Evolutionary conservation across 352 stramenopile species (phyloP).

Genomic region (Phytophthora colocasiae): DNA sequence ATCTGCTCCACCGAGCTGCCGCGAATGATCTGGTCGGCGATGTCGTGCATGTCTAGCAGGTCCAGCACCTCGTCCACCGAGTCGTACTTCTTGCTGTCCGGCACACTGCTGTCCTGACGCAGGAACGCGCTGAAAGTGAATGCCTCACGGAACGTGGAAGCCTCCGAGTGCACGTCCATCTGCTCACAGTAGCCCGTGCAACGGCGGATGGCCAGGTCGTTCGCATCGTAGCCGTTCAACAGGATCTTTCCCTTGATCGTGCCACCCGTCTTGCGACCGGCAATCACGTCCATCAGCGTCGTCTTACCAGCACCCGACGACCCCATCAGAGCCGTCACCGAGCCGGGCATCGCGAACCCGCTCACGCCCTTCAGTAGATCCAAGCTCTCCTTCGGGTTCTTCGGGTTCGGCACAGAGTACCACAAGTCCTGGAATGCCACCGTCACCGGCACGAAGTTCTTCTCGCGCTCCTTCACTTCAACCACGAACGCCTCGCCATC

Average conservation of each 20-base stretch:
- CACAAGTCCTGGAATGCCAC: slow-evolving; percentile 54
- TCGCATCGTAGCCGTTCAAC: slow-evolving; percentile 51
- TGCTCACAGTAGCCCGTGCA: slow-evolving; percentile 73
- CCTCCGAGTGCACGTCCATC: slow-evolving; percentile 90
- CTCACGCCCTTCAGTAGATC: slow-evolving; percentile 68
- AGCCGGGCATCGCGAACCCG: slow-evolving; percentile 50
- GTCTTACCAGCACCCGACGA: slow-evolving; percentile 77
- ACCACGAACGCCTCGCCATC: slow-evolving; percentile 19
- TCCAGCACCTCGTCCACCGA: slow-evolving; percentile 44
- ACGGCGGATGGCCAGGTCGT: slow-evolving; percentile 50
- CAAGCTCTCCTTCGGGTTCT: slow-evolving; percentile 48
- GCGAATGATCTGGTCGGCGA: slow-evolving; percentile 52
- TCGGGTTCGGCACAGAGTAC: slow-evolving; percentile 54
- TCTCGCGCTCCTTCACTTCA: slow-evolving; percentile 35
- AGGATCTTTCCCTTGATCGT: slow-evolving; percentile 65
- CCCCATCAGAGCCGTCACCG: slow-evolving; percentile 90
- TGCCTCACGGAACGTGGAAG: slow-evolving; percentile 88
- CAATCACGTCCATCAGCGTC: slow-evolving; percentile 94
- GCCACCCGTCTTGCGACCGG: slow-evolving; percentile 72
- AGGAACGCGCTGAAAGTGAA: slow-evolving; percentile 90
- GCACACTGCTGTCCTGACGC: slow-evolving; percentile 41
- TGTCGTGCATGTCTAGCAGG: slow-evolving; percentile 41
- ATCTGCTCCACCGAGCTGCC: slow-evolving; percentile 38
- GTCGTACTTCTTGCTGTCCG: slow-evolving; percentile 40
- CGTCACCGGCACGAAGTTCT: slow-evolving; percentile 48